Base-by-base conservation (phyloP, 2,329 filamentous ascomycete genomes). In the Stagonosporopsis vannaccii region DNA sequence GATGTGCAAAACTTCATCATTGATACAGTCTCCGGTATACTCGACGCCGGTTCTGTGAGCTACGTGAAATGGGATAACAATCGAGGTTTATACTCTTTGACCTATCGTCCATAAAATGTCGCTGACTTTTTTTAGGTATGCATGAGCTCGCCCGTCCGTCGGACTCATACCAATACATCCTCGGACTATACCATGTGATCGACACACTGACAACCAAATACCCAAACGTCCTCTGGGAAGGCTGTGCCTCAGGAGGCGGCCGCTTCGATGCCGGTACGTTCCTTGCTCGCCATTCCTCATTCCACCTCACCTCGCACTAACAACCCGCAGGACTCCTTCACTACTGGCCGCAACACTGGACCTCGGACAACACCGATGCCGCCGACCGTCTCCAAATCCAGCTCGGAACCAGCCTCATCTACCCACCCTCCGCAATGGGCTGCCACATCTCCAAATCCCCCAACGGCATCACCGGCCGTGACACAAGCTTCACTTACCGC, bases 1-100 rank as follows among this genome's bases (percentile, higher is more conserved):
- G 85, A 87, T 57, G 86, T 89, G 0, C 87, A 89, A 59, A 80
- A 88, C 1, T 87, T 82, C 56, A 82, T 89, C 65, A 86, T 89
- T 60, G 70, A 78, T 0, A 78, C 81, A 0, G 77, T 89, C 3
- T 80, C 84, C 2, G 73, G 77, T 3, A 78, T 89, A 6, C 79
- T 89, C 17, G 77, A 82, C 40, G 81, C 77, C 1, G 80, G 81
- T 0, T 76, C 82, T 22, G 82, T 89, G 42, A 73, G 75, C 9
- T 89, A 89, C 58, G 81, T 89, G 58, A 89, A 89, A 62, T 89
- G 86, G 87, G 87, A 89, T 61, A 87, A 88, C 71, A 89, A 89
- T 72, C 78, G 87, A 5, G 86, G 81, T 46, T 39, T 28, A 26
- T 30, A 6, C 9, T 23, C 15, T 6, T 23, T n/a, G n/a, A n/a